Base-by-base conservation (phyloP, 2,329 filamentous ascomycete species). In the Bipolaris oryzae region DNA sequence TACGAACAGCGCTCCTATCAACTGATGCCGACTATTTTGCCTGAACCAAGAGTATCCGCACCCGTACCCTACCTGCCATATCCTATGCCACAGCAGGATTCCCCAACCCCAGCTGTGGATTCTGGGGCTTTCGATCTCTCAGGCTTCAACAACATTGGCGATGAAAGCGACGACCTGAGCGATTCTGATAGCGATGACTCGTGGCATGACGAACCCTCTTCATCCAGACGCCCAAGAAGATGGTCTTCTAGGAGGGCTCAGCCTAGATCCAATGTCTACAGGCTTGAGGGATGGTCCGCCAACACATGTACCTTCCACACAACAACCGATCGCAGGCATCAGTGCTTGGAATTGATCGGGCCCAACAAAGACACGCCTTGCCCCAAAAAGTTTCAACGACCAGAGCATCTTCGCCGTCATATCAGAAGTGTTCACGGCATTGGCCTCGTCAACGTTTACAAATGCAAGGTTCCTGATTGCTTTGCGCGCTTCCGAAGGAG, bases 331-430 rank as follows among this genome's bases (percentile, higher is more conserved):
- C 60, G 66, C 23, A 49, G 44, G 25, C 62, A 63, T 11, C 13
- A 34, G 7, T 69, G 67, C 33, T 21, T 42, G 15, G 15, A 38
- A 2, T 38, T 50, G 2, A 18, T 42, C 1, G 28, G 37, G 0
- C 31, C 49, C 11, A 2, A 44, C 3, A 43, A 41, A n/a, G n/a
- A 34, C 13, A 41, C 11, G 1, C 21, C 37, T 35, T 69, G 67
- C 28, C 16, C 20, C 2, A 35, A 43, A 15, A 31, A 49, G 2
- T 70, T 68, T 18, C 37, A 50, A 18, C 62, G 67, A 9, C 64
- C 63, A 6, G 67, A 70, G 28, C 67, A 70, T 37, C 55, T 67
- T 33, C 58, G 66, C 28, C 61, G 67, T n/a, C 67, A 70, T n/a
- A 20, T 60, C 34, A 62, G 48, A 13, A 66, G 62, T 5, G 67